Evolutionary conservation across 305 asterid species (phyloP), one percentile per base, ranked within the genome.

Genomic region (Striga hermonthica): DNA sequence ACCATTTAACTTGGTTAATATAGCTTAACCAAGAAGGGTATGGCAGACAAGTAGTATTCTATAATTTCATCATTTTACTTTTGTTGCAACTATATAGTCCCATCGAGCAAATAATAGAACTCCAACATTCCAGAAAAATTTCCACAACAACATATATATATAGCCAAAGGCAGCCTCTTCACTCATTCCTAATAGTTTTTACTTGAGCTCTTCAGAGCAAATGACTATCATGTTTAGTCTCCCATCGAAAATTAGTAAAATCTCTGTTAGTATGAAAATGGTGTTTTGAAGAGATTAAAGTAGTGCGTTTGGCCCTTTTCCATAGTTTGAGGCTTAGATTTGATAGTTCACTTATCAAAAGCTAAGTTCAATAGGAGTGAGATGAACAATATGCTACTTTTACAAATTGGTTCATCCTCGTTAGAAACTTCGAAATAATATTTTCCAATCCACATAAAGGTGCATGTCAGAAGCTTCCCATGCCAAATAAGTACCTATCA

Each of bases 391-490:
- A 28, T 0, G 41, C 43, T 43, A 60, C 52, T 7, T 14, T 39
- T 9, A 5, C 10, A 41, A 60, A 60, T 14, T 22, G 50, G 50
- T 6, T 41, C 53, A 40, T 39, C 65, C 5, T 60, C 65, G 43
- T 62, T 31, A 62, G n/a, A 45, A 62, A 62, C 22, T 11, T 31
- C 35, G 8, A 12, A 62, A 45, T 34, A 12, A 45, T 7, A 59
- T 59, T 12, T 7, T 28, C 31, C 13, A 37, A 14, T 12, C 16
- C 8, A 59, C 64, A 38, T 40, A 14, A 11, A 59, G 9, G 34
- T 59, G 36, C 10, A 38, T 59, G 8, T 59, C 50, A 38, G 64
- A 59, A 39, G 62, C 62, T 57, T 57, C 64, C 6, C 36, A 57
- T 31, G 61, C 5, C 44, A n/a, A 9, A 15, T 35, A 28, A 53